Evolutionary conservation across 2,329 filamentous ascomycete genomes (phyloP).

Genomic region (Phaeomoniella chlamydospora): DNA sequence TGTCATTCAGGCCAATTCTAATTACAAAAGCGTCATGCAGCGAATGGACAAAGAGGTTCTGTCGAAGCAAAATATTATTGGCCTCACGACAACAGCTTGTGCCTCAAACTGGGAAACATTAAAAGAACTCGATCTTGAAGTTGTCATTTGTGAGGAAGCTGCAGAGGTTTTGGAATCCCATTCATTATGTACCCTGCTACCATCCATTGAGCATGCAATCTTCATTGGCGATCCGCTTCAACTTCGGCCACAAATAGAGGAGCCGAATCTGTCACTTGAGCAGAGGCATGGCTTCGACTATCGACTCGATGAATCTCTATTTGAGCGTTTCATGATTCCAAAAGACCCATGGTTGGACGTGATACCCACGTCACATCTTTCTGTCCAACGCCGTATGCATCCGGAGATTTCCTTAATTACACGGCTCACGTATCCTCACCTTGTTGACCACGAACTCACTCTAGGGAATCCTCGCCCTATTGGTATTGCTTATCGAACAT

Average conservation of each 20-base stretch:
- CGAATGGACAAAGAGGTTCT: conserved; percentile 11
- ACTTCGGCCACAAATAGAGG: conserved; percentile 13
- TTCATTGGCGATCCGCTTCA: conserved; percentile 25
- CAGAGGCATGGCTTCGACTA: conserved; percentile 33
- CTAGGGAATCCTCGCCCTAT: conserved; percentile 1
- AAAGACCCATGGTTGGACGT: conserved; percentile 5
- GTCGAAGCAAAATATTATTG: conserved; percentile 13
- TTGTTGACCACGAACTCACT: conserved; percentile 10
- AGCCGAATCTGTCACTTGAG: conserved; percentile 34
- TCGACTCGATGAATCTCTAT: conserved; percentile 44
- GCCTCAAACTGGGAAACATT: conserved; percentile 12
- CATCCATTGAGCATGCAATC: conserved; percentile 45
- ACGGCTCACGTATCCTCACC: conserved; percentile 14
- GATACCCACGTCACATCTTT: conserved; percentile 11
- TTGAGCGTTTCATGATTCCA: conserved; percentile 37
- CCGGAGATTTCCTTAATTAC: conserved; percentile 15
- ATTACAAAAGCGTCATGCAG: conserved; percentile 2
- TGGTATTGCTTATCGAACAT: conserved; percentile 13
- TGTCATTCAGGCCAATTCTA: conserved; percentile 6
- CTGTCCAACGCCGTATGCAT: conserved; percentile 17
- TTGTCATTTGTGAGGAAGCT: conserved; percentile 54
- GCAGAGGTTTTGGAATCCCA: conserved; percentile 55
- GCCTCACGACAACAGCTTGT: conserved; percentile 16
- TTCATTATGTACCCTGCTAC: conserved; percentile 41
- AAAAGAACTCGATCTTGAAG: conserved; percentile 8